phyloP scores from a whole-genome alignment of 148 eudicot species.

The Chenopodium album region DNA sequence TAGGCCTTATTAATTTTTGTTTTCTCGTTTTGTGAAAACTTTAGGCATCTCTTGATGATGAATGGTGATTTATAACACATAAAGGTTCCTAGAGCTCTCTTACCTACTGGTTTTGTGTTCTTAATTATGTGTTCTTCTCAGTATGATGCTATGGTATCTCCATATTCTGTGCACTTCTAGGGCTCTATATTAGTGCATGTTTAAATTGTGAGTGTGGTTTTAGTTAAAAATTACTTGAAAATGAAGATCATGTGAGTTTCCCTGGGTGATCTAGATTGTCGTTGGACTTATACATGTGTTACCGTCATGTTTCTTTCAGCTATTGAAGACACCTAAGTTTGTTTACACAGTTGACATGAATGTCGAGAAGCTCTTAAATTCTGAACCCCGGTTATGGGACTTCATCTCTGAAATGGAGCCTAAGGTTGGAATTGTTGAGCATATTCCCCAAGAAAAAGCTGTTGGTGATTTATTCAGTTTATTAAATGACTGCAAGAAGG shows the following conservation, averaged over 20 bases:
- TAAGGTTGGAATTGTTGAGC: slow-evolving; percentile 64
- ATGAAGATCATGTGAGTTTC: neutral
- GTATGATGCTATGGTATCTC: neutral
- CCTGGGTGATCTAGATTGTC: neutral
- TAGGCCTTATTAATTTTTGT: neutral
- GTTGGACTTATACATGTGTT: neutral
- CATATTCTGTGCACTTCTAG: neutral
- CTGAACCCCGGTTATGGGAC: slow-evolving; percentile 80
- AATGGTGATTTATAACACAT: neutral
- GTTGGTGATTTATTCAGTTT: slow-evolving; percentile 57
- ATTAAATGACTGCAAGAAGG: slow-evolving; percentile 43
- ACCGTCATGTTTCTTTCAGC: slow-evolving; percentile 31
- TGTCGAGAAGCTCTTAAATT: slow-evolving; percentile 59
- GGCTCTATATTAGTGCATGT: neutral
- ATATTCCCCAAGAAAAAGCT: slow-evolving; percentile 45
- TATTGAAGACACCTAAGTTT: slow-evolving; percentile 78
- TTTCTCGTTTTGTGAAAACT: neutral
- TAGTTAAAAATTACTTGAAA: neutral
- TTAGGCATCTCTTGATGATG: neutral
- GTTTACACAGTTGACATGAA: slow-evolving; percentile 95
- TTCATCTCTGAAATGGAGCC: slow-evolving; percentile 78
- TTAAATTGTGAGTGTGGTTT: neutral
- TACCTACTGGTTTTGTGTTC: neutral
- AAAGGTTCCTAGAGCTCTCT: neutral
- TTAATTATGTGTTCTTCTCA: neutral